phyloP scores from a whole-genome alignment of 306 rosid genomes.

The Quillaja saponaria region DNA sequence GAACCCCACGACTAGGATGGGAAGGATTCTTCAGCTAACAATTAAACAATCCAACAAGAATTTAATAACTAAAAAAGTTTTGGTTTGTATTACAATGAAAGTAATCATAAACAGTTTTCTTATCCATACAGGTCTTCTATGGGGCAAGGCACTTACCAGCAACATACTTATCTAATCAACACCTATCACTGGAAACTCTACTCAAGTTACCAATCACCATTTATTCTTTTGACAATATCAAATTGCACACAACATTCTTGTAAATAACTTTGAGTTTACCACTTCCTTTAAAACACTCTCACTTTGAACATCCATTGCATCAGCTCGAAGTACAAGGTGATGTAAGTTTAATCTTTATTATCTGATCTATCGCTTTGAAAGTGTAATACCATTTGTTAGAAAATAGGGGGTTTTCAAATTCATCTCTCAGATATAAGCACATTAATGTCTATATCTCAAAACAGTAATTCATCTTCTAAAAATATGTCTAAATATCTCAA shows the following conservation, averaged over 20 bases:
- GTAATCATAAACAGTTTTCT: too few relatives aligned
- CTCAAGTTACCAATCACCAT: neutral
- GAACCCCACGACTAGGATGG: conserved; percentile 79
- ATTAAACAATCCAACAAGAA: conserved; percentile 12
- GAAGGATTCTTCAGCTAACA: conserved; percentile 87
- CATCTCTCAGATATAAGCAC: neutral
- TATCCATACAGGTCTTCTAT: too few relatives aligned
- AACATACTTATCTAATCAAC: too few relatives aligned
- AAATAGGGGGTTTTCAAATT: too few relatives aligned
- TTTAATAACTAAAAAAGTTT: neutral
- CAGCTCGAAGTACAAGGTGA: neutral
- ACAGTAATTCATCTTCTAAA: too few relatives aligned
- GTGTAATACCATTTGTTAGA: too few relatives aligned
- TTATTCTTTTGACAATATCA: neutral
- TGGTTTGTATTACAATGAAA: neutral
- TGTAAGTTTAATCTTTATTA: conserved; percentile 8
- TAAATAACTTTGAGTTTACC: neutral
- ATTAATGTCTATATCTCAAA: neutral
- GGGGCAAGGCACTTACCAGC: too few relatives aligned
- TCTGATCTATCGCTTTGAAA: neutral
- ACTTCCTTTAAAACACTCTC: conserved; percentile 4
- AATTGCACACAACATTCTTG: too few relatives aligned
- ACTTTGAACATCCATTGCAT: neutral
- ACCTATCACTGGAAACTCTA: too few relatives aligned
- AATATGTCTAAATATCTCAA: conserved; percentile 2